Evolutionary conservation across 768 basidiomycete genomes (phyloP), one percentile per base, ranked within the genome.

Genomic region (Pholiota conissans): DNA sequence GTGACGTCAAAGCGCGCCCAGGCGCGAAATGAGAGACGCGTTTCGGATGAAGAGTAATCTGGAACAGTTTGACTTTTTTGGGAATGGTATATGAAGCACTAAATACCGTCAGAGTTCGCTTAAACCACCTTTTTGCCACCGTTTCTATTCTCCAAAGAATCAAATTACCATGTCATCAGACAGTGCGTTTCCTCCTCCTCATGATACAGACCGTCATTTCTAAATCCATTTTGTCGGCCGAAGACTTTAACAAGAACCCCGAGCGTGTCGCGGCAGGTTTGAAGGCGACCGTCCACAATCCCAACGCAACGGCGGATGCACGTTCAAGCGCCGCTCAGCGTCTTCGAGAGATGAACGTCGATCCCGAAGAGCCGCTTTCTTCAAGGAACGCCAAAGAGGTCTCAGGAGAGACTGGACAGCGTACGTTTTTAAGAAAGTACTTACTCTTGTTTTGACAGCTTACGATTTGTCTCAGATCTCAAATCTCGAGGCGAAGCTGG

Each of bases 241-340:
- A n/a, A 50, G 49, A 30, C 9, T 32, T 29, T 29, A 46, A 51
- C 29, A 72, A 72, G 49, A 61, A 65, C 56, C 61, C 65, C 9
- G 66, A 66, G 42, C 67, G 69, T 9, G 67, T 72, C 39, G 63
- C 77, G 24, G 82, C 80, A 1, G 85, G 85, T 29, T 70, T 83
- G 52, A 85, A 84, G 64, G 83, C 84, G n/a, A 74, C 83, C 9
- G 73, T 85, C 5, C 72, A 78, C 65, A 86, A 87, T 65, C 82
- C 83, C 2, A 73, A 79, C 55, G 79, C 82, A 18, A 82, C 83
- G 3, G 72, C 75, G 3, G 78, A 76, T 48, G 84, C 84, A 0
- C 83, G 82, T 59, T 67, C 68, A 32, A 72, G 75, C 16, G 85
- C 84, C 10, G 63, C 60, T 30, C 71, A 77, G 52, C 69, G 73